Conservation (phyloP, 345 rosid species). For the Linum usitatissimum region DNA sequence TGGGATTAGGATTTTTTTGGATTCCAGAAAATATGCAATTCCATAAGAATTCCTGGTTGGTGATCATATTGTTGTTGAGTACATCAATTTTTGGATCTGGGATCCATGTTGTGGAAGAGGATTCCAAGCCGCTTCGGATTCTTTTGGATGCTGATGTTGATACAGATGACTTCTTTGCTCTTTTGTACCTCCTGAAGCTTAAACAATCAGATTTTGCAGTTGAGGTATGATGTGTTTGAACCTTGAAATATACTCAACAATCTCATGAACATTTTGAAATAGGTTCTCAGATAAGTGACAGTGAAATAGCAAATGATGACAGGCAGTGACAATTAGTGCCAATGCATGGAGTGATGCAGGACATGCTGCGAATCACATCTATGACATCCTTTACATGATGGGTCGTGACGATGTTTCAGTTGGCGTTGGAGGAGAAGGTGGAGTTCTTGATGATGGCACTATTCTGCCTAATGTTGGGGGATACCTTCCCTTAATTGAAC, state of each 20-base stretch:
- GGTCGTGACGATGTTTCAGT: constrained; percentile 64
- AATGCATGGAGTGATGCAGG: constrained; percentile 90
- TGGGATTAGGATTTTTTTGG: too few relatives aligned
- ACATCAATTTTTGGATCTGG: constrained; percentile 12
- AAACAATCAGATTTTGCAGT: constrained; percentile 61
- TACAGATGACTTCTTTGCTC: constrained; percentile 80
- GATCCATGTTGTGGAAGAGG: constrained; percentile 12
- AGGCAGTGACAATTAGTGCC: constrained; percentile 64
- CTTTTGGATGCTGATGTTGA: constrained; percentile 79
- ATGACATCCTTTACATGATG: constrained; percentile 95
- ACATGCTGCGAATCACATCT: constrained; percentile 73
- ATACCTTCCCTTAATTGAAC: constrained; percentile 83
- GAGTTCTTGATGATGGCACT: constrained; percentile 54
- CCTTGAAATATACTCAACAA: neutral
- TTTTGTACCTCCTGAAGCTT: constrained; percentile 75
- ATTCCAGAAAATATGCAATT: constrained; percentile 10
- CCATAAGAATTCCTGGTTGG: constrained; percentile 13
- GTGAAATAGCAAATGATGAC: constrained; percentile 3
- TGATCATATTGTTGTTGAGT: constrained; percentile 16
- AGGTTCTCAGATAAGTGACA: too few relatives aligned
- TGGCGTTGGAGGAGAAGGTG: constrained; percentile 93
- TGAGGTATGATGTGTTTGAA: constrained; percentile 32
- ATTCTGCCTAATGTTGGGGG: constrained; percentile 74
- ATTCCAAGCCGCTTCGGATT: constrained; percentile 37
- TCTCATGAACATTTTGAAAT: too few relatives aligned